A percentile compares a stretch with the other conserved stretches of the same genome.
Evolutionary conservation across 768 basidiomycete species (phyloP).

Genomic region (Dendrothele bispora): DNA sequence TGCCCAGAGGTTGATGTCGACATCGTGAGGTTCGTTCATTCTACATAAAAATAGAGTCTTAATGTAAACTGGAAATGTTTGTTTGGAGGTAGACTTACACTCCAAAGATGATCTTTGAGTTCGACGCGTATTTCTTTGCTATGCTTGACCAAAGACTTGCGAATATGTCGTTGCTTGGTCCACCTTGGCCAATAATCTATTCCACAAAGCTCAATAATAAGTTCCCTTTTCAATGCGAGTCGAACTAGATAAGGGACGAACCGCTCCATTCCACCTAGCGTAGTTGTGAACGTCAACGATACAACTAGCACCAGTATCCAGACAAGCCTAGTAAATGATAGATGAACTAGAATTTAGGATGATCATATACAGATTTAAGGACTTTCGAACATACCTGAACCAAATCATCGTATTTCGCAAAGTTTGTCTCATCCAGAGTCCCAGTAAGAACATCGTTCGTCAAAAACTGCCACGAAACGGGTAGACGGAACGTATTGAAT

Average conservation of each 20-base stretch:
- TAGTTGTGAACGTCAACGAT: slow-evolving; percentile 65
- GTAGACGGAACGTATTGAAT: slow-evolving; percentile 59
- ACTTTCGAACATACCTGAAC: slow-evolving; percentile 37
- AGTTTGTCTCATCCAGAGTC: slow-evolving; percentile 40
- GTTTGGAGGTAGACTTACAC: slow-evolving; percentile 31
- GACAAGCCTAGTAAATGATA: slow-evolving; percentile 28
- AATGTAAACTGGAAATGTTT: not conserved
- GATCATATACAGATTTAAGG: not conserved
- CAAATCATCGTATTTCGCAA: slow-evolving; percentile 50
- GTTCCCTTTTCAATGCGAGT: no score
- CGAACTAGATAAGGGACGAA: slow-evolving; percentile 16
- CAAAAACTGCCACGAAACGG: slow-evolving; percentile 61
- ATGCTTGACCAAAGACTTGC: slow-evolving; percentile 53
- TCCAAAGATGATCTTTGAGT: slow-evolving; percentile 46
- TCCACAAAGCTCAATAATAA: not conserved
- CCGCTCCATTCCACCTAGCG: slow-evolving; percentile 51
- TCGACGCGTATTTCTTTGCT: slow-evolving; percentile 45
- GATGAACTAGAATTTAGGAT: not conserved
- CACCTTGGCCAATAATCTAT: slow-evolving; percentile 62
- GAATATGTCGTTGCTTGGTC: slow-evolving; percentile 54
- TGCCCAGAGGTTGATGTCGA: slow-evolving; percentile 49
- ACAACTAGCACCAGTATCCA: slow-evolving; percentile 50
- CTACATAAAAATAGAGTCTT: slow-evolving; percentile 20
- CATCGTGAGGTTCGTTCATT: slow-evolving; percentile 68
- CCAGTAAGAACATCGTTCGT: slow-evolving; percentile 37